Percentiles rank a stretch among this genome's conserved stretches.
phyloP scores from a whole-genome alignment of 2,329 filamentous ascomycete genomes.

The Colletotrichum sp. region DNA sequence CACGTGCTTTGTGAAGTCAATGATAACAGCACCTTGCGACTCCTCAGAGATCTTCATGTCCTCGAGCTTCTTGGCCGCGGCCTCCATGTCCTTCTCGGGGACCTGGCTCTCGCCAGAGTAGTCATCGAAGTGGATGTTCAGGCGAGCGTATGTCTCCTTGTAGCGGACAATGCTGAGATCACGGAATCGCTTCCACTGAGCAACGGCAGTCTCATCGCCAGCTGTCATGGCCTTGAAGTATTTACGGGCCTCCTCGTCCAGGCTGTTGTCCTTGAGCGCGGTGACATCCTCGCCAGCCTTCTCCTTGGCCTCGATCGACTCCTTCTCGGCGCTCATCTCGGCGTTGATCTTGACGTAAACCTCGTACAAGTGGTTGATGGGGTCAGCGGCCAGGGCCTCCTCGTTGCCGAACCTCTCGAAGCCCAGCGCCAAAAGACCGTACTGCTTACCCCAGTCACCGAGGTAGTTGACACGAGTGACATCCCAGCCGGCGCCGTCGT shows the following conservation, averaged over 20 bases:
- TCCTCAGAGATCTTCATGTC: slow-evolving; percentile 71
- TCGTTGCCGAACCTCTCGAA: slow-evolving; percentile 79
- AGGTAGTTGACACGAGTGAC: slow-evolving; percentile 78
- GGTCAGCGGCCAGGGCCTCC: slow-evolving; percentile 71
- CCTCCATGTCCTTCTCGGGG: slow-evolving; percentile 68
- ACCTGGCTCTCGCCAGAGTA: slow-evolving; percentile 81
- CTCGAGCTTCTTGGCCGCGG: slow-evolving; percentile 64
- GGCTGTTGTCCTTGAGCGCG: slow-evolving; percentile 56
- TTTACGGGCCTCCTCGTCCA: slow-evolving; percentile 76
- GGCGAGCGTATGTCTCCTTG: slow-evolving; percentile 69
- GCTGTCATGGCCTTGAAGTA: slow-evolving; percentile 78
- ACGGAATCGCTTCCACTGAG: slow-evolving; percentile 69
- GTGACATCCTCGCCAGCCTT: slow-evolving; percentile 56
- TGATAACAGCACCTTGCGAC: slow-evolving; percentile 73
- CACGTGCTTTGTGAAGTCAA: slow-evolving; percentile 74
- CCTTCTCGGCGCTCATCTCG: slow-evolving; percentile 71
- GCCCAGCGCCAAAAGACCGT: slow-evolving; percentile 73
- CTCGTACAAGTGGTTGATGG: slow-evolving; percentile 82
- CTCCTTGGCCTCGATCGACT: slow-evolving; percentile 64
- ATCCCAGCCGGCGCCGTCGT: slow-evolving; percentile 75
- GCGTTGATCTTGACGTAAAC: slow-evolving; percentile 81
- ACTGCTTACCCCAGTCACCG: slow-evolving; percentile 84
- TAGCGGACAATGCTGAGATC: slow-evolving; percentile 72
- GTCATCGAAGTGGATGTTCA: slow-evolving; percentile 75
- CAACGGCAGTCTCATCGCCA: slow-evolving; percentile 63